phyloP scores from a whole-genome alignment of 805 yeast genomes.

The Saccharomycopsis oosterbeekiorum region DNA sequence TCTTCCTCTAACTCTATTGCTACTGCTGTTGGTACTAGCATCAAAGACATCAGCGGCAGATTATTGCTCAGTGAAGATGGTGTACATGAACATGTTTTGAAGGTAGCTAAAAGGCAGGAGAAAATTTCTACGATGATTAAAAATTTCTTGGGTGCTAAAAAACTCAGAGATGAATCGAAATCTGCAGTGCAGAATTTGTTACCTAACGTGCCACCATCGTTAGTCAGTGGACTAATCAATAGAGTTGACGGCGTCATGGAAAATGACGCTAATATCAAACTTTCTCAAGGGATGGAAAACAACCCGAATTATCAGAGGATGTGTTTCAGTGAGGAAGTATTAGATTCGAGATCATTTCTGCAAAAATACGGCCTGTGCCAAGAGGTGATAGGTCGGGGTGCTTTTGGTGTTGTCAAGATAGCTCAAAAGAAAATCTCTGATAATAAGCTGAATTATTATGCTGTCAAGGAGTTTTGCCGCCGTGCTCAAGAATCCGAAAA shows the following conservation, averaged over 20 bases:
- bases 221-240: conserved; percentile 54
- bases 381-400: conserved; percentile 88
- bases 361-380: conserved; percentile 92
- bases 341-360: conserved; percentile 50
- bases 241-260: conserved; percentile 37
- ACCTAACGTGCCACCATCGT: conserved; percentile 54
- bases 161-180: conserved; percentile 58
- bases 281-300: neutral
- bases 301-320: conserved; percentile 5
- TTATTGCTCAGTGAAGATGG: conserved; percentile 58
- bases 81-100: conserved; percentile 68
- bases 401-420: conserved; percentile 88
- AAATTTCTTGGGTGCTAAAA: conserved; percentile 65
- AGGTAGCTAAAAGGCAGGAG: conserved; percentile 70
- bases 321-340: conserved; percentile 15
- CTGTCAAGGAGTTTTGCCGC: conserved; percentile 78
- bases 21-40: neutral
- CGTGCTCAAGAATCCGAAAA: conserved; percentile 52
- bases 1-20: neutral
- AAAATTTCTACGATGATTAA: conserved; percentile 66
- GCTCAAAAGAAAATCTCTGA: conserved; percentile 54
- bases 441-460: conserved; percentile 48
- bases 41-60: conserved; percentile 24
- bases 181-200: conserved; percentile 64
- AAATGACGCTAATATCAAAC: conserved; percentile 1